These are phyloP conservation scores for Stramenopiles sp. DNA, from an alignment of 352 stramenopile species.

Conservation along the genomic window DNA sequence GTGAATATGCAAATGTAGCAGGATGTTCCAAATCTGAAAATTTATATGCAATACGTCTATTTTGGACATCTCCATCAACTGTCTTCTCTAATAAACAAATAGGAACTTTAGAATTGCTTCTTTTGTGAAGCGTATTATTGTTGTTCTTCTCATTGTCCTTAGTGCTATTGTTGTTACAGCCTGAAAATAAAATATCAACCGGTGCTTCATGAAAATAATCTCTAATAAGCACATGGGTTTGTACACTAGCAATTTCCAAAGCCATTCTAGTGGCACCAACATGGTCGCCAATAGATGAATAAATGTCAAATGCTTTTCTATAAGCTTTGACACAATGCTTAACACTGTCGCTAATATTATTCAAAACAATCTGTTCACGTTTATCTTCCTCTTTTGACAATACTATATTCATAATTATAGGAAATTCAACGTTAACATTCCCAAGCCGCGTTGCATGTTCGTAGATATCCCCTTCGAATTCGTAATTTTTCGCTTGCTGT, in stretches of 20 bases:
- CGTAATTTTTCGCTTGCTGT: background rate
- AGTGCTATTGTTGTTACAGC: background rate
- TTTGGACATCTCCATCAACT: background rate
- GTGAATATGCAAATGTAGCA: background rate
- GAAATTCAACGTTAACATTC: background rate
- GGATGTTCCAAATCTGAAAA: conserved; percentile 7
- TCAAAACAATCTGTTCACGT: background rate
- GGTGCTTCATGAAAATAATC: background rate
- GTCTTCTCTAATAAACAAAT: background rate
- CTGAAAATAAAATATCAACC: background rate
- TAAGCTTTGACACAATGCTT: background rate
- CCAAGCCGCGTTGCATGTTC: background rate
- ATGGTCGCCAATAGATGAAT: conserved; percentile 1
- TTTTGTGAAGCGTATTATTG: too few species aligned
- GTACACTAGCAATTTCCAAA: background rate
- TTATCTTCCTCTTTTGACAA: background rate
- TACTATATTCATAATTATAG: background rate
- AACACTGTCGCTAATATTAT: background rate
- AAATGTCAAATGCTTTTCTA: background rate
- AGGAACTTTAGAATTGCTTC: too few species aligned
- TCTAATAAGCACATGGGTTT: background rate
- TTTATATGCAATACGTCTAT: background rate
- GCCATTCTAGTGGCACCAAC: background rate
- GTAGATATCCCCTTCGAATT: background rate
- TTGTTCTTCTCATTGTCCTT: too few species aligned